Evolutionary conservation across 768 basidiomycete species (phyloP).

Genomic region (Kwoniella heveanensis): DNA sequence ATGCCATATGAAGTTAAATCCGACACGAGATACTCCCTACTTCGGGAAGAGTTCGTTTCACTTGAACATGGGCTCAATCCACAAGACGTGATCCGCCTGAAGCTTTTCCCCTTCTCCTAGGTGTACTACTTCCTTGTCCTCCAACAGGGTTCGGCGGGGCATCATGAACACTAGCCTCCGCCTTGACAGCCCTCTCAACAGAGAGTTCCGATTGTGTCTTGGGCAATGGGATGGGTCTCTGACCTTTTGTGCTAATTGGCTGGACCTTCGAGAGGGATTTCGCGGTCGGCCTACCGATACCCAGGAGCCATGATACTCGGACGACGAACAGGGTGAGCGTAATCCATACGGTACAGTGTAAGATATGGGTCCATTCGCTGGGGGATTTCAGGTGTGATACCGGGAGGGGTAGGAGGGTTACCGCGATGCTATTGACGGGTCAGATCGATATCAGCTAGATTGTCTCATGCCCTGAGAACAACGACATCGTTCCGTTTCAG

Average conservation of each 20-base stretch:
- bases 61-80: too few species aligned
- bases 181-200: constrained; percentile 8
- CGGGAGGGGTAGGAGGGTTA: constrained; percentile 49
- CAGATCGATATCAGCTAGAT: neutral
- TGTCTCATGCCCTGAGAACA: too few species aligned
- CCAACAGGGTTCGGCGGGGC: too few species aligned
- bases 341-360: constrained; percentile 52
- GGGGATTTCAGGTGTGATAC: constrained; percentile 38
- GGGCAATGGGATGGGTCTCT: constrained; percentile 20
- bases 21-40: too few species aligned
- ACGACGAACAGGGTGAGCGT: constrained; percentile 43
- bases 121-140: constrained; percentile 2
- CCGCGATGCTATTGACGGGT: constrained; percentile 28
- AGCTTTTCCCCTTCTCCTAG: neutral
- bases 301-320: constrained; percentile 13
- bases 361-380: constrained; percentile 42
- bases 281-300: constrained; percentile 14
- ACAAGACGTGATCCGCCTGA: neutral
- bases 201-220: constrained; percentile 12
- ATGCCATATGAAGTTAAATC: too few species aligned
- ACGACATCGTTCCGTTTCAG: too few species aligned
- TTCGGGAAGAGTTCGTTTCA: too few species aligned
- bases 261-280: constrained; percentile 6
- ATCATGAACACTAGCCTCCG: too few species aligned
- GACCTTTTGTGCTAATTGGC: neutral